Percentiles rank a stretch among this genome's conserved stretches.
These are phyloP conservation scores for Pseudogymnoascus sp. DNA, from an alignment of 2,329 filamentous ascomycete genomes.

Conservation along the genomic window DNA sequence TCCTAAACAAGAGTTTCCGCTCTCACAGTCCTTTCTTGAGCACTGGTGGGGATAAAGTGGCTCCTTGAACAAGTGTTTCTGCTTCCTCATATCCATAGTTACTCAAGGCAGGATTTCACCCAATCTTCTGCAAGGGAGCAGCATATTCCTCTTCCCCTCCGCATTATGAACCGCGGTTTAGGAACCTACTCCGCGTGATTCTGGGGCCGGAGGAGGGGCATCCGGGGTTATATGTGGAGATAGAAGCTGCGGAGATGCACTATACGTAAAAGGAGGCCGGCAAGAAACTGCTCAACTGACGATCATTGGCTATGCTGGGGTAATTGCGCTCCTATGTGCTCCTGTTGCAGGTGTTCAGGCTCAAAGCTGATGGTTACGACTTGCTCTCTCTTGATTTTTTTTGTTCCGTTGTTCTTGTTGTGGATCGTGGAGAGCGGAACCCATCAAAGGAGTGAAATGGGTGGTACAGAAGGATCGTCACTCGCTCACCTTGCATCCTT, in stretches of 20 bases:
- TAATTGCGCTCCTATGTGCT: neutral
- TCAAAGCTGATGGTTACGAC: neutral
- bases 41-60: too few species aligned
- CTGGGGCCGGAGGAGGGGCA: neutral
- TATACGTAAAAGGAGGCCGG: slow-evolving; percentile 4
- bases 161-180: neutral
- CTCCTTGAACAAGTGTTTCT: too few species aligned
- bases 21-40: too few species aligned
- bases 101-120: neutral
- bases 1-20: too few species aligned
- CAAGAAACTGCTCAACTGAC: neutral
- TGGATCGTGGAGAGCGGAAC: neutral
- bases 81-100: too few species aligned
- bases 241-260: neutral
- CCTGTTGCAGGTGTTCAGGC: neutral
- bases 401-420: neutral
- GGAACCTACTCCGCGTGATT: neutral
- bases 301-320: neutral
- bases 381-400: neutral
- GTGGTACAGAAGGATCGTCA: neutral
- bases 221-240: neutral
- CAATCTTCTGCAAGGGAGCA: neutral
- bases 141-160: neutral
- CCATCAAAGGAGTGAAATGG: neutral
- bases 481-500: neutral